Percentiles rank a stretch among this genome's conserved stretches.
phyloP scores from a whole-genome alignment of 1,284 basidiomycete species.

The Melampsora occidentalis region DNA sequence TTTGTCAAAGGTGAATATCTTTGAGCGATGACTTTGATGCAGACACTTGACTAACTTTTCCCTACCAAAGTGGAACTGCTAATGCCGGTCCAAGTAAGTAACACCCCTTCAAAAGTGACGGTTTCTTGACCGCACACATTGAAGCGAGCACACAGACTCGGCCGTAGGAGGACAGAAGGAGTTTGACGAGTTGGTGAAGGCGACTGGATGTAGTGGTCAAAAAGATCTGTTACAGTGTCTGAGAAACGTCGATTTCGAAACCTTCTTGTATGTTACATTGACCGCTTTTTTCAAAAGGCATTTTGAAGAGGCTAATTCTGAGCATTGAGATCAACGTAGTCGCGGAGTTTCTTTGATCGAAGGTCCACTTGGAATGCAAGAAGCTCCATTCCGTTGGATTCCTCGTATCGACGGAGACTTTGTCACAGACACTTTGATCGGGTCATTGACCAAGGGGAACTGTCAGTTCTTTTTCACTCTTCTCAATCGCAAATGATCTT shows the following conservation, averaged over 20 bases:
- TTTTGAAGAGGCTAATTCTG: too few species aligned
- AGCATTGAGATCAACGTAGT: not conserved
- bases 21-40: too few species aligned
- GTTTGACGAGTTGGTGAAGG: not conserved
- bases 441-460: too few species aligned
- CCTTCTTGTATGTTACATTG: not conserved
- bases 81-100: too few species aligned
- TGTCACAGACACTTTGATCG: not conserved
- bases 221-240: not conserved
- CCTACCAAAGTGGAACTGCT: conserved; percentile 29
- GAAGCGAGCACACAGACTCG: too few species aligned
- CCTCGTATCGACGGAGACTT: not conserved
- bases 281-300: not conserved
- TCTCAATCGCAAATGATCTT: too few species aligned
- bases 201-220: not conserved
- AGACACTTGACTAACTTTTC: too few species aligned
- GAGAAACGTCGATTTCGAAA: not conserved
- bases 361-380: not conserved
- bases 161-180: too few species aligned
- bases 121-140: too few species aligned
- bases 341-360: not conserved
- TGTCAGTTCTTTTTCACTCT: too few species aligned
- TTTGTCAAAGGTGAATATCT: not conserved
- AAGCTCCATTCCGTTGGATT: not conserved
- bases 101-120: too few species aligned